phyloP scores from a whole-genome alignment of 208 protist genomes.

The Trypanosoma melophagium region DNA sequence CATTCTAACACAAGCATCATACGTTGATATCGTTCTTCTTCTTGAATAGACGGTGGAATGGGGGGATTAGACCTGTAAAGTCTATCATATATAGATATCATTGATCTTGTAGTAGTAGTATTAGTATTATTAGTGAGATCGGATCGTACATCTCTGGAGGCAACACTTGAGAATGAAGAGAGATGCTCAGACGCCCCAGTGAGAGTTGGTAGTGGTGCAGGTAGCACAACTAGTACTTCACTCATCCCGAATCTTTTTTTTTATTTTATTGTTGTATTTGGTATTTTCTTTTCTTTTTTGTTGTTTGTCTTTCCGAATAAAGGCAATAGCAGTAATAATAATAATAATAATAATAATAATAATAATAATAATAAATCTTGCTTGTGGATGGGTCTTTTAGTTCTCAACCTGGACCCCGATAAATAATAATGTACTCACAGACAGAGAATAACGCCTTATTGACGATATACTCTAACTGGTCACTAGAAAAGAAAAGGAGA shows the following conservation, averaged over 20 bases:
- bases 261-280: not conserved
- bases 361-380: too few relatives aligned
- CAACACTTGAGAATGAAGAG: not conserved
- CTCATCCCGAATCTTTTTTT: too few relatives aligned
- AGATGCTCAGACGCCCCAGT: not conserved
- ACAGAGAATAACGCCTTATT: too few relatives aligned
- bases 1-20: not conserved
- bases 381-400: too few relatives aligned
- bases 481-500: not conserved
- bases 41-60: not conserved
- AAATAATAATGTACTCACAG: too few relatives aligned
- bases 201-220: not conserved
- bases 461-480: too few relatives aligned
- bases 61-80: too few relatives aligned
- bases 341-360: too few relatives aligned
- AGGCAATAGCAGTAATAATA: too few relatives aligned
- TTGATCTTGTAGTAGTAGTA: not conserved
- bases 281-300: not conserved
- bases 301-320: too few relatives aligned
- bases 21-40: conserved; percentile 11
- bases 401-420: too few relatives aligned
- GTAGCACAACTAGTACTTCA: conserved; percentile 19
- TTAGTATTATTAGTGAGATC: not conserved
- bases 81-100: too few relatives aligned
- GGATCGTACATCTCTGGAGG: not conserved